phyloP scores from a whole-genome alignment of 208 protist genomes.

The Trypanosoma theileri region DNA sequence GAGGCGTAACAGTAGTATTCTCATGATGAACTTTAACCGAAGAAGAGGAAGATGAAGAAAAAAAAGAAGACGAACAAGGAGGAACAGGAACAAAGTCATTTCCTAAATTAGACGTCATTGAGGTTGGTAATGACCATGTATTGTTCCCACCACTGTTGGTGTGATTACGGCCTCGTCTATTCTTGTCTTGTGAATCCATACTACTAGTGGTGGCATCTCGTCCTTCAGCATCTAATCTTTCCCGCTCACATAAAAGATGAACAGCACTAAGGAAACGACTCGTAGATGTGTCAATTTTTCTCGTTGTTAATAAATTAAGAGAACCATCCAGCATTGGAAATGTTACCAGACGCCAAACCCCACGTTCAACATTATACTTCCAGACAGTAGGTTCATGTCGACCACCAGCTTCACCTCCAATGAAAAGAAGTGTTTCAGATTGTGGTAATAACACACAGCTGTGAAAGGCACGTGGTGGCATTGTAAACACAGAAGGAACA shows the following conservation, averaged over 20 bases:
- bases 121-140: too few relatives aligned
- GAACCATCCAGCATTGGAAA: constrained; percentile 47
- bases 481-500: constrained; percentile 37
- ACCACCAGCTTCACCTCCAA: constrained; percentile 61
- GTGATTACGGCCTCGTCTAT: not conserved
- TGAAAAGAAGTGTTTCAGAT: constrained; percentile 36
- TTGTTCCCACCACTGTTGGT: not conserved
- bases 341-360: constrained; percentile 38
- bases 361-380: constrained; percentile 39
- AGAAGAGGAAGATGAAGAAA: not conserved
- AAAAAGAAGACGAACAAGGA: not conserved
- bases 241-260: constrained; percentile 25
- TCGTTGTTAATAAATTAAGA: constrained; percentile 7
- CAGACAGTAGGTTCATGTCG: constrained; percentile 47
- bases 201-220: not conserved
- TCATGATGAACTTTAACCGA: not conserved
- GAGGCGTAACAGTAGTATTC: not conserved
- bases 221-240: constrained; percentile 3
- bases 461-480: constrained; percentile 67
- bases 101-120: too few relatives aligned
- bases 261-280: constrained; percentile 21
- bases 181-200: not conserved
- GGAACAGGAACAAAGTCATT: too few relatives aligned
- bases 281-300: not conserved
- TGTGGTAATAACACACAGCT: constrained; percentile 33